phyloP scores from a whole-genome alignment of 345 rosid genomes.

The Brassica nigra region DNA sequence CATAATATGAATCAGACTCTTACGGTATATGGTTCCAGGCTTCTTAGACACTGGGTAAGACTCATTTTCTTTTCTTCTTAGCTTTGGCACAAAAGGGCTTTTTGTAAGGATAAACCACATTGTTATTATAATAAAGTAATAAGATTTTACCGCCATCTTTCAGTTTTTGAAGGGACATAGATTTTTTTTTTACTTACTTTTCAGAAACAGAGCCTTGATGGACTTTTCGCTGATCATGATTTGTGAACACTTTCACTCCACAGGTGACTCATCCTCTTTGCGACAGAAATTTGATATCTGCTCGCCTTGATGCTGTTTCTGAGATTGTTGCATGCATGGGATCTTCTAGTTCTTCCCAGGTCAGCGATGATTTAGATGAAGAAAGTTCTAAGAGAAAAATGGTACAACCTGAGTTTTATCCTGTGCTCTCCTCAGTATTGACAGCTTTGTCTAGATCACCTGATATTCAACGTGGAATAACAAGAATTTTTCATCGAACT shows the following conservation, averaged over 20 bases:
- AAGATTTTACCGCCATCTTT: slow-evolving; percentile 6
- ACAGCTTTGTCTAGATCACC: slow-evolving; percentile 72
- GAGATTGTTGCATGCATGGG: slow-evolving; percentile 88
- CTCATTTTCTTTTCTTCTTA: slow-evolving; percentile 12
- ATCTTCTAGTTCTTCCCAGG: slow-evolving; percentile 51
- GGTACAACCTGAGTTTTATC: slow-evolving; percentile 51
- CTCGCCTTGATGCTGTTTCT: slow-evolving; percentile 98
- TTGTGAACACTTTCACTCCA: slow-evolving; percentile 22
- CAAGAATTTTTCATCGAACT: slow-evolving; percentile 91
- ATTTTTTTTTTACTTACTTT: slow-evolving; percentile 1
- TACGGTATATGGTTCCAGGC: slow-evolving; percentile 85
- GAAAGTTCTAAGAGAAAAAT: slow-evolving; percentile 46
- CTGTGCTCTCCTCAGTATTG: slow-evolving; percentile 69
- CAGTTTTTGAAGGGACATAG: slow-evolving; percentile 9
- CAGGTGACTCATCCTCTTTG: slow-evolving; percentile 96
- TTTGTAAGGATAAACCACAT: slow-evolving; percentile 15
- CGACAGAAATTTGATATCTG: slow-evolving; percentile 72
- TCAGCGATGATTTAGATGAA: slow-evolving; percentile 40
- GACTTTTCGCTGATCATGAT: slow-evolving; percentile 5
- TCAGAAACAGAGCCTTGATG: neutral
- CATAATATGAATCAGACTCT: slow-evolving; percentile 73
- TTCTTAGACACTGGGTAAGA: slow-evolving; percentile 91
- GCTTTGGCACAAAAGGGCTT: neutral
- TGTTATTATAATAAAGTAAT: neutral
- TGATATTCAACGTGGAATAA: slow-evolving; percentile 95